Evolutionary conservation across 192 early-diverging fungal genomes (phyloP).

Genomic region (Nowakowskiella sp.): DNA sequence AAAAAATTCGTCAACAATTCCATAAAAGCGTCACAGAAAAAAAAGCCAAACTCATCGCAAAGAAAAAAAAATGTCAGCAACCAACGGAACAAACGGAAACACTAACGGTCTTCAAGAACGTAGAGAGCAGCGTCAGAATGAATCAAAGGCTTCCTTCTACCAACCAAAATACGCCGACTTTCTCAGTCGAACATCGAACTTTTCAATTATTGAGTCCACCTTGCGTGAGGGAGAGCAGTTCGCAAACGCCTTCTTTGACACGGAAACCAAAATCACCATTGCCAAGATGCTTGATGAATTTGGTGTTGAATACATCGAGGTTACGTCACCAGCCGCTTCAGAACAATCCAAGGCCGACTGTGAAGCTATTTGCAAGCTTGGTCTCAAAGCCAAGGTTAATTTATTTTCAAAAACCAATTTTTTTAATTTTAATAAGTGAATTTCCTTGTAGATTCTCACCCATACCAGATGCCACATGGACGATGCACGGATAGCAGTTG

Average conservation of each 20-base stretch:
- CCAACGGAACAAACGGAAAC: too few species aligned
- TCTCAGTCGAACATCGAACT: constrained; percentile 79
- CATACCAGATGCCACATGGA: constrained; percentile 98
- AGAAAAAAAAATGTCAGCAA: too few species aligned
- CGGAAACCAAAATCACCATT: constrained; percentile 95
- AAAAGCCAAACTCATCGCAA: too few species aligned
- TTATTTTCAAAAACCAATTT: too few species aligned
- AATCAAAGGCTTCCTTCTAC: too few species aligned
- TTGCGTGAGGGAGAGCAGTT: constrained; percentile 98
- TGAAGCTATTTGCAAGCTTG: constrained; percentile 80
- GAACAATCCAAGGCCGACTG: constrained; percentile 93
- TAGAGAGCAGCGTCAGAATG: too few species aligned
- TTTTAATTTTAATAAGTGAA: too few species aligned
- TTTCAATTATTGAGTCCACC: constrained; percentile 94
- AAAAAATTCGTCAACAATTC: too few species aligned
- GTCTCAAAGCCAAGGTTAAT: constrained; percentile 84
- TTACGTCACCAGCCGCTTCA: constrained; percentile 93
- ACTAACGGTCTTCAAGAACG: too few species aligned
- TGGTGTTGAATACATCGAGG: constrained; percentile 97
- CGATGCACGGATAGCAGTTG: constrained; percentile 91
- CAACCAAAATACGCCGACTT: constrained; percentile 35
- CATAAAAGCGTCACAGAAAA: too few species aligned
- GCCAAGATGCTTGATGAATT: constrained; percentile 97
- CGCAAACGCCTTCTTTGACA: constrained; percentile 97
- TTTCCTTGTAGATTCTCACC: constrained; percentile 63